Conservation (phyloP, 768 basidiomycete species). For the Trametes gibbosa region DNA sequence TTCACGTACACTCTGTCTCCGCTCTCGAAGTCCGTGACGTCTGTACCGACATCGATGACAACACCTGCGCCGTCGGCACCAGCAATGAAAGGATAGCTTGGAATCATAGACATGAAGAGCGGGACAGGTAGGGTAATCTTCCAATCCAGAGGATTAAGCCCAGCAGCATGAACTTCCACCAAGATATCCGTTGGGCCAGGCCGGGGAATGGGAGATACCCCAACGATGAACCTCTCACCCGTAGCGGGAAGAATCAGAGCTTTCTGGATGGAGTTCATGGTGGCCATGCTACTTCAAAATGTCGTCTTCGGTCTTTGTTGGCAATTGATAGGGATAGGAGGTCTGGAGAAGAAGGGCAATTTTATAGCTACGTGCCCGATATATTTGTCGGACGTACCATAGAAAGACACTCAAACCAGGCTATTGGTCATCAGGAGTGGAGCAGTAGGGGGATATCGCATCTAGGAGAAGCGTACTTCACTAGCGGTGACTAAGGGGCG, state of each 20-base stretch:
- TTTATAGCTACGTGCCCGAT: too few species aligned
- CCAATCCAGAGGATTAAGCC: slow-evolving; percentile 35
- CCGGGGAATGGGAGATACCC: not conserved
- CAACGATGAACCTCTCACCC: not conserved
- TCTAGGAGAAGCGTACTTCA: too few species aligned
- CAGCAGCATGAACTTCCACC: slow-evolving; percentile 28
- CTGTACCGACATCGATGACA: slow-evolving; percentile 38
- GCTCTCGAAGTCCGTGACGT: slow-evolving; percentile 35
- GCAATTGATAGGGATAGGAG: too few species aligned
- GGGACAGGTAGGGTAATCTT: slow-evolving; percentile 18
- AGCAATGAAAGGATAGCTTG: slow-evolving; percentile 35
- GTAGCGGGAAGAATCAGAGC: not conserved
- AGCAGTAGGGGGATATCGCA: too few species aligned
- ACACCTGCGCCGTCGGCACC: slow-evolving; percentile 40
- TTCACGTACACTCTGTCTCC: slow-evolving; percentile 37
- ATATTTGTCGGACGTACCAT: too few species aligned
- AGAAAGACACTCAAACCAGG: too few species aligned
- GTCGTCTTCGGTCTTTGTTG: too few species aligned
- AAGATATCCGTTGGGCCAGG: slow-evolving; percentile 30
- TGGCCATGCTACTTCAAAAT: not conserved
- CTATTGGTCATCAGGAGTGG: too few species aligned
- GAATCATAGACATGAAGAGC: slow-evolving; percentile 28
- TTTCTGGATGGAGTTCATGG: not conserved
- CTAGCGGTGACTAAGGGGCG: too few species aligned
- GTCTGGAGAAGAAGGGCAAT: too few species aligned